phyloP scores from a whole-genome alignment of 495 filamentous ascomycete species.

The Xylaria telfairii region DNA sequence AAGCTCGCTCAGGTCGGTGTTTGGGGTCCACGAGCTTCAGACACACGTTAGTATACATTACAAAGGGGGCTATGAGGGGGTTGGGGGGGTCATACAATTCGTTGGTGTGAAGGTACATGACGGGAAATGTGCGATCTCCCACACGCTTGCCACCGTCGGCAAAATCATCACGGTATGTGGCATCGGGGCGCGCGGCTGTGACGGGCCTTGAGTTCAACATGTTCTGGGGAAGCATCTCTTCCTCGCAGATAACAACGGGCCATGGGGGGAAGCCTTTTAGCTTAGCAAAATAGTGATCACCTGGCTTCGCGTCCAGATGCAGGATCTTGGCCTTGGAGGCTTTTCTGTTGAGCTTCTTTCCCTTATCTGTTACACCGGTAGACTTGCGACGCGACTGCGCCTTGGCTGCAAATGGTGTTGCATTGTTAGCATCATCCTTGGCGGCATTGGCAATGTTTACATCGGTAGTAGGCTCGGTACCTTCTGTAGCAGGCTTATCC shows the following conservation, averaged over 20 bases:
- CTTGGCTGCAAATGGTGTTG: conserved; percentile 49
- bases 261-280: conserved; percentile 90
- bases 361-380: conserved; percentile 69
- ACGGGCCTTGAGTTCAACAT: conserved; percentile 78
- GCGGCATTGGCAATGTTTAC: conserved; percentile 30
- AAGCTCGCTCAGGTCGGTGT: conserved; percentile 75
- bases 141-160: conserved; percentile 81
- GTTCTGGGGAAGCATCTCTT: conserved; percentile 81
- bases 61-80: neutral
- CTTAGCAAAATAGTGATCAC: conserved; percentile 83
- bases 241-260: conserved; percentile 89
- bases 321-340: conserved; percentile 73
- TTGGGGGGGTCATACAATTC: conserved; percentile 77
- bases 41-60: conserved; percentile 1
- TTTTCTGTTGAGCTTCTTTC: conserved; percentile 84
- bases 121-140: conserved; percentile 82
- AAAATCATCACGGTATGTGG: conserved; percentile 82
- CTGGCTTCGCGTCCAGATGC: conserved; percentile 80
- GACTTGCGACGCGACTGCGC: conserved; percentile 67
- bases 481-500: conserved; percentile 34
- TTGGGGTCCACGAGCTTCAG: conserved; percentile 80
- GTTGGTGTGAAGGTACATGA: conserved; percentile 93
- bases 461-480: conserved; percentile 30
- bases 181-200: conserved; percentile 77
- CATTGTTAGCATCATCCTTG: conserved; percentile 30